phyloP scores from a whole-genome alignment of 2,329 filamentous ascomycete species.

The Exophiala aquamarina region DNA sequence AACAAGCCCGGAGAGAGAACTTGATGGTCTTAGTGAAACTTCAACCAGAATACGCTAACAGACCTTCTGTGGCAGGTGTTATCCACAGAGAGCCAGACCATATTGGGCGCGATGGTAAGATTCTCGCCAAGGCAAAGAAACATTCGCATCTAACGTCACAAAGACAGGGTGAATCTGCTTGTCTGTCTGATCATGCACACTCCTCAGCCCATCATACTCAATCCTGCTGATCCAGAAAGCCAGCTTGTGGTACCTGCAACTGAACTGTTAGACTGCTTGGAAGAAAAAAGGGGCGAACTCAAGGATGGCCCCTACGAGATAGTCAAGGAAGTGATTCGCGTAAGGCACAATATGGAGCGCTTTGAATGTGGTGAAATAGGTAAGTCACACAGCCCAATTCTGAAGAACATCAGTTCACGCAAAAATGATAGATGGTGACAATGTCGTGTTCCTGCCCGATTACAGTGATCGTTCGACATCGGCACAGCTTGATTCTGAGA shows the following conservation, averaged over 20 bases:
- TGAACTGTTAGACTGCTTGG: constrained; percentile 23
- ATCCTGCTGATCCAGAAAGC: constrained; percentile 9
- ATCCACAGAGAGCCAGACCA: constrained; percentile 52
- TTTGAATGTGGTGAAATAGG: constrained; percentile 26
- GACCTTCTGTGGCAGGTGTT: constrained; percentile 38
- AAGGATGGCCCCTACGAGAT: constrained; percentile 22
- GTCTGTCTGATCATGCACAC: constrained; percentile 28
- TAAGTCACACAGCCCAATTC: constrained; percentile 8
- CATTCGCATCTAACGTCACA: constrained; percentile 8
- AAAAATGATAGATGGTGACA: constrained; percentile 21
- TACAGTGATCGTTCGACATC: constrained; percentile 4
- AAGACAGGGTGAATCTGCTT: constrained; percentile 29
- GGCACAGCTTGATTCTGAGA: background rate
- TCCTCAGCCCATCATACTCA: constrained; percentile 21
- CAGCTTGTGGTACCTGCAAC: constrained; percentile 21
- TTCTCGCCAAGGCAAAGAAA: background rate
- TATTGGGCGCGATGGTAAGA: constrained; percentile 46
- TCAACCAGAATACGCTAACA: background rate
- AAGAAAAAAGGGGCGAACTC: constrained; percentile 24
- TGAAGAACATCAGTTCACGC: constrained; percentile 1
- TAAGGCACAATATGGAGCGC: constrained; percentile 24
- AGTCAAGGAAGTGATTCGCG: constrained; percentile 23
- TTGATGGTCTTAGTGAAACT: background rate
- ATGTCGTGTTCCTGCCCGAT: constrained; percentile 16
- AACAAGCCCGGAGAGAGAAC: background rate